Evolutionary conservation across 352 stramenopile species (phyloP), one percentile per base, ranked within the genome.

Genomic region (Pythium brassicae): DNA sequence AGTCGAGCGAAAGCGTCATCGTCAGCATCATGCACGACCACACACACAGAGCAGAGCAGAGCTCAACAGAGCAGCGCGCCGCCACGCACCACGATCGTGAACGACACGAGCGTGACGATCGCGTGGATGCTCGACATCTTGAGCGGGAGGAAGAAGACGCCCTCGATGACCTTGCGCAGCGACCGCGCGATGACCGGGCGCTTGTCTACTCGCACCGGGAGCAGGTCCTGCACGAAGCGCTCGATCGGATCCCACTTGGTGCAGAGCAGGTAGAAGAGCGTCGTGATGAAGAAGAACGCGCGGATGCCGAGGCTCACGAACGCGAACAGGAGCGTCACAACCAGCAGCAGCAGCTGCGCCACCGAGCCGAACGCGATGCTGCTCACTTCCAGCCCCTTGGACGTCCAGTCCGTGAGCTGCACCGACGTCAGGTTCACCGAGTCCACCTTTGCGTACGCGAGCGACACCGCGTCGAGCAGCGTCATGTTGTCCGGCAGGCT

Each of bases 71-170:
- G n/a, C n/a, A n/a, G n/a, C n/a, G n/a, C n/a, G n/a, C n/a, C n/a
- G n/a, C n/a, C 25, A 65, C 78, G 45, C 72, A 91, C 84, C 67
- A 95, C 78, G 34, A 93, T 83, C 23, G 72, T 83, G 55, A 95
- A 92, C 6, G 85, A 92, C n/a, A 91, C 73, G 51, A 95, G 75
- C 0, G 85, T 93, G n/a, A 95, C 80, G 35, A 95, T 86, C 3
- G 85, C 85, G 40, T 95, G 85, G 19, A 95, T 77, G 62, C 83
- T 93, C 22, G 85, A 85, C 73, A 95, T 95, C 66, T 95, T 95
- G 17, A 95, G 74, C 39, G 85, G 85, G 39, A 95, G 57, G 51
- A 93, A 95, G 56, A 95, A 93, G 20, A 95, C 85, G 29, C 85
- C 85, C 51, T 93, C 85, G 17, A 95, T 86, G 10, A 91, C 82